Evolutionary conservation across 768 basidiomycete genomes (phyloP), one percentile per base, ranked within the genome.

Genomic region (Russula foetens): DNA sequence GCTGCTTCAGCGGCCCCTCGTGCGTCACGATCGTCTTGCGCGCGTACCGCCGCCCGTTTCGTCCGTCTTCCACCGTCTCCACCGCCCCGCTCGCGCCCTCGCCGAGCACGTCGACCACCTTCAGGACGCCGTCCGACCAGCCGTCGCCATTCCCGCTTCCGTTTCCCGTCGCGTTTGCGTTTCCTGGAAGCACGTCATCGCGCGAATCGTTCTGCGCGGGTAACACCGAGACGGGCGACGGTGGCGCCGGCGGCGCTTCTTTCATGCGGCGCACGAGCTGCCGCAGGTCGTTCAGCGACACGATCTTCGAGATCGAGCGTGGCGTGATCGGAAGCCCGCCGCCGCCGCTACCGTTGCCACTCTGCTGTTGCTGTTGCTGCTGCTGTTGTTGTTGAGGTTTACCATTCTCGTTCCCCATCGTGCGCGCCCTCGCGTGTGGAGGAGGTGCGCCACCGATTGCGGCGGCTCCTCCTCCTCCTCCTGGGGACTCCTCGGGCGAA

Each of bases 11-110:
- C 9, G 92, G 92, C 43, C 90, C 94, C 63, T 89, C 86, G 45
- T 86, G 83, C 5, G 88, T 90, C 35, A 87, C 86, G 68, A 92
- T 90, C 4, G 90, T 90, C 77, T 97, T 97, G 68, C 92, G 84
- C 6, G 94, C 94, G 80, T 94, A 84, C 63, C 92, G 80, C 67
- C 77, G 77, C n/a, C 81, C 81, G 0, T 82, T 86, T 56, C 85
- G 83, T 68, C 79, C 85, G 69, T 94, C 89, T 71, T 75, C 81
- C 38, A 95, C 93, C 71, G 90, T 90, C 69, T 93, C 84, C 14
- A 97, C 94, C 9, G 90, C 90, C 28, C 94, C 94, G 26, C 92
- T 90, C 57, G 91, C 90, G 28, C 94, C 94, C 65, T 95, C 92
- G 15, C 94, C 94, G 0, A 97, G 75, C 53, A 88, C 79, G 11